A percentile compares a stretch with the other conserved stretches of the same genome.
Conservation (phyloP, 2,329 filamentous ascomycete genomes). For the Fusarium burgessii region DNA sequence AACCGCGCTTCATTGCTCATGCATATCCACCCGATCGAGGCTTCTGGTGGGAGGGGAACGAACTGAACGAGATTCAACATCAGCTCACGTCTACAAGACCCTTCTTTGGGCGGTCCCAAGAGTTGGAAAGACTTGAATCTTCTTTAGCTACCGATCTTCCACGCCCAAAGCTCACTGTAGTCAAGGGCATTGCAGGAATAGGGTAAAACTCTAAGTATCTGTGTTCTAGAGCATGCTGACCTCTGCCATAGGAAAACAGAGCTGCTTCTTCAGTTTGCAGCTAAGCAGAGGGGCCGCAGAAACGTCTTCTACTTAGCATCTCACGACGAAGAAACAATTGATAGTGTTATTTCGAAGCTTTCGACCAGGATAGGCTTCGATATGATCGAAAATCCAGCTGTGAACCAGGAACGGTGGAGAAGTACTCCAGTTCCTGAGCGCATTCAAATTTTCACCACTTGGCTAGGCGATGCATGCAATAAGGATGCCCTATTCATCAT, state of each 20-base stretch:
- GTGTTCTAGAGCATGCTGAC: not conserved
- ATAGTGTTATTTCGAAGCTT: fast-evolving
- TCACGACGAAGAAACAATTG: fast-evolving
- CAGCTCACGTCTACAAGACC: fast-evolving
- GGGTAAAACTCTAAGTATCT: not conserved
- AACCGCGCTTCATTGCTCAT: not conserved
- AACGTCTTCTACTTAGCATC: not conserved
- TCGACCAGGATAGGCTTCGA: not conserved
- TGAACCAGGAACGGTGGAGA: not conserved
- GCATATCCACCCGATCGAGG: not conserved
- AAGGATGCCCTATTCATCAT: fast-evolving
- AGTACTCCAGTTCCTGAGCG: fast-evolving
- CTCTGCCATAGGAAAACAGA: not conserved
- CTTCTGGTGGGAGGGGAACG: not conserved
- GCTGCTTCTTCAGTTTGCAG: not conserved
- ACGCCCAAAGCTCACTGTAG: fast-evolving
- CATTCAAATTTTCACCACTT: fast-evolving
- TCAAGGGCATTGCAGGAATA: not conserved
- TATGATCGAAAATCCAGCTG: fast-evolving
- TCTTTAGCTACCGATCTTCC: fast-evolving
- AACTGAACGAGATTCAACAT: fast-evolving
- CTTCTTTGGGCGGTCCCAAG: not conserved
- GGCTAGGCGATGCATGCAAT: fast-evolving
- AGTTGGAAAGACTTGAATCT: not conserved
- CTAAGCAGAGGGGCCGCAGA: fast-evolving